phyloP scores from a whole-genome alignment of 305 asterid genomes.

The Vinca major region DNA sequence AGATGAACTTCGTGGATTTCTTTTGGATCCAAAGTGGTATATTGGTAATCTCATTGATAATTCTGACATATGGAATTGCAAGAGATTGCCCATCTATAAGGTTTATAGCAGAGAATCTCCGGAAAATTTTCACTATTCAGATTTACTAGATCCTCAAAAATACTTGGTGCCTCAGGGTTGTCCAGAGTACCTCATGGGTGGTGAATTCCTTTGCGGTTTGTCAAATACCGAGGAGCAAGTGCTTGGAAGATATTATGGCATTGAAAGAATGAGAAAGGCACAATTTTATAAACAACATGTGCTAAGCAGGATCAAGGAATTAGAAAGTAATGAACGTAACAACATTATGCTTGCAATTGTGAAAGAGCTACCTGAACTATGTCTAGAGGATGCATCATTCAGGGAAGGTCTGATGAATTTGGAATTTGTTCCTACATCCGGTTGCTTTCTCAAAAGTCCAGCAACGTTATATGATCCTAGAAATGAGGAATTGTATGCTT shows the following conservation, averaged over 20 bases:
- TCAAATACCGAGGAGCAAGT: conserved; percentile 69
- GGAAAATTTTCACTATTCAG: conserved; percentile 53
- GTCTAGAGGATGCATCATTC: conserved; percentile 63
- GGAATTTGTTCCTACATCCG: conserved; percentile 65
- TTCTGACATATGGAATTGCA: conserved; percentile 73
- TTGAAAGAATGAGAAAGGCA: conserved; percentile 73
- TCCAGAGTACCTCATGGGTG: conserved; percentile 55
- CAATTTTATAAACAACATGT: conserved; percentile 58
- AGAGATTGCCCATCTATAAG: conserved; percentile 79
- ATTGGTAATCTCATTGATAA: conserved; percentile 61
- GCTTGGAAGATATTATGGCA: conserved; percentile 60
- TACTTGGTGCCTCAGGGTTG: conserved; percentile 70
- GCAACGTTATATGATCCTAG: conserved; percentile 74
- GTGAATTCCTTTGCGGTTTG: conserved; percentile 46
- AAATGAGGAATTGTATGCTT: conserved; percentile 76
- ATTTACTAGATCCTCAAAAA: conserved; percentile 68
- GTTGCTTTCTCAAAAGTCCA: conserved; percentile 65
- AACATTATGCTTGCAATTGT: conserved; percentile 69
- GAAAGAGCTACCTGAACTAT: conserved; percentile 75
- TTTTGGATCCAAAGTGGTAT: conserved; percentile 79
- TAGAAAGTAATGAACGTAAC: conserved; percentile 62
- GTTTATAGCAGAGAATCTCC: conserved; percentile 52
- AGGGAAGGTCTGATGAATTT: conserved; percentile 53
- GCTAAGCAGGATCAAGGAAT: conserved; percentile 40
- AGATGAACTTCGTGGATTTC: conserved; percentile 77